Base-by-base conservation (phyloP, 192 early-diverging fungal species). In the Mortierella hygrophila region DNA sequence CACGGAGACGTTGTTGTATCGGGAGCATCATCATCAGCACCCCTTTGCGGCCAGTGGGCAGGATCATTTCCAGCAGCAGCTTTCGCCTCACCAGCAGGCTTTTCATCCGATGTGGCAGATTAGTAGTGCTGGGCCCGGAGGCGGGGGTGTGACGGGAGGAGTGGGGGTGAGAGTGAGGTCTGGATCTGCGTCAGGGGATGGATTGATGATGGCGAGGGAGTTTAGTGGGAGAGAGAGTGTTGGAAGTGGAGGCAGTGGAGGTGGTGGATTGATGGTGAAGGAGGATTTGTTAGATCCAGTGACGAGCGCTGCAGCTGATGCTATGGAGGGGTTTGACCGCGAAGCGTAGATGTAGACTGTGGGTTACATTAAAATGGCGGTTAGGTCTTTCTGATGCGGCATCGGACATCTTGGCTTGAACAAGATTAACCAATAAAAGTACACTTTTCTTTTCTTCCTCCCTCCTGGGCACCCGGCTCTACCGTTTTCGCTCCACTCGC, bases 291-390 rank as follows among this genome's bases (percentile, higher is more conserved):
- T 73, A 29, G 46, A 52, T 46, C n/a, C 72, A 26, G 46, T 73
- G 46, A 73, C 72, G 44, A 73, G 72, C 6, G 21, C 72, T 73
- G 44, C 72, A 0, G 72, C 72, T 26, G 72, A 73, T 6, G 46
- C 21, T 23, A 73, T 73, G 72, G 72, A 52, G 23, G 72, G 44
- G 26, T 65, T 65, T 65, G 29, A 65, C 29, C 60, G 60, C 11
- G 60, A 65, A 13, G 60, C 29, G 6, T 63, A 32, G n/a, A 38
- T 38, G 38, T 38, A 38, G 38, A 4, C 6, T 40, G 38, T 40
- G 38, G 1, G 3, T 40, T 40, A 40, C 38, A 40, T 40, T 40
- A 40, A 40, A 40, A 40, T 40, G 38, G 38, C 38, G 38, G 38
- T 40, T 40, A 40, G 38, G 38, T 40, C 38, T 40, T 40, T 40